Percentiles rank a stretch among this genome's conserved stretches.
Evolutionary conservation across 2,329 filamentous ascomycete genomes (phyloP).

Genomic region (Arthrobotrys pseudoclavata): DNA sequence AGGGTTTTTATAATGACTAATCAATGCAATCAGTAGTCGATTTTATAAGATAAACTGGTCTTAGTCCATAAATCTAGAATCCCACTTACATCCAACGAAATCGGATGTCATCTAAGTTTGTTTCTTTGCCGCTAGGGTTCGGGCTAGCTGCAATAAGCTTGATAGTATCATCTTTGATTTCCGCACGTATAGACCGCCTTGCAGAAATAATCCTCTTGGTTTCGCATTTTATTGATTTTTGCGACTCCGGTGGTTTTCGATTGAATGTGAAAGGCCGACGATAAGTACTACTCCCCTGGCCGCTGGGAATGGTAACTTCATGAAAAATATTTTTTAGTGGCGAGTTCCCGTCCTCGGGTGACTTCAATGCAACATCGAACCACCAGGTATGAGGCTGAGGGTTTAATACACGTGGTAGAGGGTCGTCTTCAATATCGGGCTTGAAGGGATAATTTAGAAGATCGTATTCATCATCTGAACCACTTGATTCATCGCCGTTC

Average conservation of each 20-base stretch:
- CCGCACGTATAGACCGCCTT: constrained; percentile 15
- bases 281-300: constrained; percentile 15
- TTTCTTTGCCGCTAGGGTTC: constrained; percentile 7
- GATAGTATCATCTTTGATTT: constrained; percentile 25
- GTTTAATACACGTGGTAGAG: constrained; percentile 3
- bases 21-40: constrained; percentile 1
- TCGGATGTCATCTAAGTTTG: constrained; percentile 9
- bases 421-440: neutral
- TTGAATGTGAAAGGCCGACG: constrained; percentile 7
- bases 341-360: neutral
- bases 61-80: neutral
- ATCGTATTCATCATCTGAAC: constrained; percentile 10
- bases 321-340: constrained; percentile 25
- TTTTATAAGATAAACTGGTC: neutral
- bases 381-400: constrained; percentile 13
- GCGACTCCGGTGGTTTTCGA: constrained; percentile 4
- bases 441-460: neutral
- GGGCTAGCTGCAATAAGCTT: constrained; percentile 14
- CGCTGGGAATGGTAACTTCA: neutral
- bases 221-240: constrained; percentile 31
- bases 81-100: constrained; percentile 46
- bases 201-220: constrained; percentile 26
- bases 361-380: constrained; percentile 33
- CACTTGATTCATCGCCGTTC: neutral
- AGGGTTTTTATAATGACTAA: constrained; percentile 40